These are phyloP conservation scores for Euphorbia pulcherrima DNA, from an alignment of 345 rosid species.

Conservation along the genomic window DNA sequence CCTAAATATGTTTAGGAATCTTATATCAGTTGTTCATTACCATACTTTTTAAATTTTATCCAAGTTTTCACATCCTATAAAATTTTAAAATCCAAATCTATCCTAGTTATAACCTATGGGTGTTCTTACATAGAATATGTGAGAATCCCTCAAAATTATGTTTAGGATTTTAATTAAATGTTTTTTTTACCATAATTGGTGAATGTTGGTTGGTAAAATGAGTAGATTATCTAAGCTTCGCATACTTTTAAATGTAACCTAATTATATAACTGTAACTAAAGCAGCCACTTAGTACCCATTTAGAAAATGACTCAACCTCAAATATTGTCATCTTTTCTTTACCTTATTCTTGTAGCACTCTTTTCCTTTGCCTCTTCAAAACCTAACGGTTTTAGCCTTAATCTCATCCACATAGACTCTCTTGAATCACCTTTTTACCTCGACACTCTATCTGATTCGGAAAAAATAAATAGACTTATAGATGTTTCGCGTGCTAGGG, in stretches of 20 bases:
- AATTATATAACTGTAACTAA: too few relatives aligned
- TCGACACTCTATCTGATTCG: conserved; percentile 20
- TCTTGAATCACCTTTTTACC: conserved; percentile 22
- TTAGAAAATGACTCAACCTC: background rate
- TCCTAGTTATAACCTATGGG: background rate
- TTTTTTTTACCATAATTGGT: too few relatives aligned
- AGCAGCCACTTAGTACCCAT: background rate
- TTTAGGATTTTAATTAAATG: too few relatives aligned
- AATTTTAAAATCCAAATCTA: background rate
- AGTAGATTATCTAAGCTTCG: too few relatives aligned
- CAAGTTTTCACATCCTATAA: too few relatives aligned
- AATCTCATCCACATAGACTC: conserved; percentile 23
- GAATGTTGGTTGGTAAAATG: too few relatives aligned
- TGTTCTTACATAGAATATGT: too few relatives aligned
- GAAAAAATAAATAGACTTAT: conserved; percentile 14
- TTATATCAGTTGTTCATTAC: too few relatives aligned
- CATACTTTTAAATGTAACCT: too few relatives aligned
- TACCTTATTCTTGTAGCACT: background rate
- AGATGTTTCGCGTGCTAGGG: background rate
- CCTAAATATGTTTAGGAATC: too few relatives aligned
- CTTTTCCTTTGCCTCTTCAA: background rate
- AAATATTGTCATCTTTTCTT: background rate
- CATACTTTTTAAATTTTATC: too few relatives aligned
- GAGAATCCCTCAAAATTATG: too few relatives aligned
- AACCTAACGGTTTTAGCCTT: conserved; percentile 14